Base-by-base conservation (phyloP, 345 rosid species). In the Euphorbia pulcherrima region DNA sequence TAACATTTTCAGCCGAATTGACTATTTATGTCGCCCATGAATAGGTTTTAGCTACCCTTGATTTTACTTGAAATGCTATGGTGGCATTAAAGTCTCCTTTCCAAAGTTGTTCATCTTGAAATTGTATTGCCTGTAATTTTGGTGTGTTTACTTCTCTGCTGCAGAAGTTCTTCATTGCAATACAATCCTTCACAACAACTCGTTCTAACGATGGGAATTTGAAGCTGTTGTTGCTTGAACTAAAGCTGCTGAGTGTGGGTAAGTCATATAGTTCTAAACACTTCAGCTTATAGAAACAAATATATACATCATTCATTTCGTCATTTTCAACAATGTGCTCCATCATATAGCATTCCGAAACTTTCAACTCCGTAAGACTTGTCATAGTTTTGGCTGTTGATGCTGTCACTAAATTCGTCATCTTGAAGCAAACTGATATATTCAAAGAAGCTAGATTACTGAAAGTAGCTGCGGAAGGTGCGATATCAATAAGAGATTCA, bases 351-450 rank as follows among this genome's bases (percentile, higher is more conserved):
- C 79, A 79, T 14, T 53, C 29, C 9, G 5, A 1, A 27, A 79
- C 41, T 10, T 16, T 64, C 59, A 75, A n/a, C 47, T 39, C 60
- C 24, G 23, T 21, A 6, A 79, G 77, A 17, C 44, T 29, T 28
- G 54, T 16, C 13, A 72, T 10, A 51, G 55, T 60, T 67, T 72
- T 66, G 23, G 77, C 77, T 0, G 67, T 61, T 11, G 69, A 53
- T 18, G 24, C 0, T 4, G 62, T 20, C 12, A 68, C 10, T 29
- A 78, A 68, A 26, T 24, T 24, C 9, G 26, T 14, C 60, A 71
- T 35, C 26, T 16, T 37, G 0, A 39, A 11, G 4, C 79, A 79
- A 0, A 6, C 1, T 3, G 21, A 24, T 18, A 72, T 60, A 1
- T 69, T 7, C 0, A 64, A 10, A 48, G 47, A 16, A 0, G 54